Percentiles rank a stretch among this genome's conserved stretches.
These are phyloP conservation scores for Fusarium robinianum DNA, from an alignment of 2,329 filamentous ascomycete genomes.

Conservation along the genomic window DNA sequence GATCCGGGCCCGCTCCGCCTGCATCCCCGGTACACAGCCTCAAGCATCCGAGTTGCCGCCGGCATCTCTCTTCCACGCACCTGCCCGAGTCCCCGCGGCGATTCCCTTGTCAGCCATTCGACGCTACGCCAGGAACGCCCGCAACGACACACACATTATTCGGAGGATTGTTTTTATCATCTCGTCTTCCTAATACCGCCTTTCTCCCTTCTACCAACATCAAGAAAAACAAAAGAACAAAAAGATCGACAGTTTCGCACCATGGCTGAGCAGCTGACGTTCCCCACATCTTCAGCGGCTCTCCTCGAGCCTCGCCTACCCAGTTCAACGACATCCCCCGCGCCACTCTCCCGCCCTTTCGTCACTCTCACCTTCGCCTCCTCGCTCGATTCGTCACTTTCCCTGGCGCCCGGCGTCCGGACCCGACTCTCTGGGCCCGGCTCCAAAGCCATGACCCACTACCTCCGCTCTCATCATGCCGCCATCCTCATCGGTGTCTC, in stretches of 20 bases:
- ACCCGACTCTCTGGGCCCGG: slow-evolving; percentile 81
- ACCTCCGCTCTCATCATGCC: slow-evolving; percentile 78
- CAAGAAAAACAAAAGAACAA: not conserved
- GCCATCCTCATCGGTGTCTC: slow-evolving; percentile 85
- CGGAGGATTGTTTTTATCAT: not conserved
- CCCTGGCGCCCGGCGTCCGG: slow-evolving; percentile 76
- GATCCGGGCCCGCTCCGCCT: slow-evolving; percentile 4
- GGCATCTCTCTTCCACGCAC: slow-evolving; percentile 17
- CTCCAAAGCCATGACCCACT: slow-evolving; percentile 93
- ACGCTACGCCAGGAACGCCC: slow-evolving; percentile 8
- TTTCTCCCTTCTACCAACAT: not conserved
- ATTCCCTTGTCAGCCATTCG: slow-evolving; percentile 4
- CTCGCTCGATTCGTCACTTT: slow-evolving; percentile 81
- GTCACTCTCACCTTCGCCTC: slow-evolving; percentile 89
- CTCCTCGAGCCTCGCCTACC: slow-evolving; percentile 44
- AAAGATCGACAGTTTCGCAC: not conserved
- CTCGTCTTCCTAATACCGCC: not conserved
- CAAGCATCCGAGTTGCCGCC: slow-evolving; percentile 16
- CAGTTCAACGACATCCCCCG: not conserved
- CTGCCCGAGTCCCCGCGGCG: slow-evolving; percentile 6
- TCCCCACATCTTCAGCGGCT: slow-evolving; percentile 39
- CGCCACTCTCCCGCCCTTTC: slow-evolving; percentile 44
- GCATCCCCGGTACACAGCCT: slow-evolving; percentile 5
- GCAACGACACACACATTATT: not conserved
- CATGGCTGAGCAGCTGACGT: slow-evolving; percentile 44